Base-by-base conservation (phyloP, 129 eudicot species). In the Tagetes erecta region DNA sequence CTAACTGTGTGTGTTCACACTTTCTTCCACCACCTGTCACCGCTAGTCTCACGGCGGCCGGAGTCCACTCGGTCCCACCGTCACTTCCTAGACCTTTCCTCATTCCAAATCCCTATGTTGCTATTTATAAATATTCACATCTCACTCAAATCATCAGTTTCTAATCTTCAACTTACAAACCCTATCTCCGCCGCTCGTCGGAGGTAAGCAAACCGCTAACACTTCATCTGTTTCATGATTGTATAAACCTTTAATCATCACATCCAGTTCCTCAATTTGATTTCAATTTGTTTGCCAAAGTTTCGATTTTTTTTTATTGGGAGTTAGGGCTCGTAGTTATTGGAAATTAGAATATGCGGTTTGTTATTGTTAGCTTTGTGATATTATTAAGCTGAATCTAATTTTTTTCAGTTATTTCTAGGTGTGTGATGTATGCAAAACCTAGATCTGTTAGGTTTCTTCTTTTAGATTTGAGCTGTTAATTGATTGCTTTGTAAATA, bases 1-100 rank as follows among this genome's bases (percentile, higher is more conserved):
- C 39, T 74, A 5, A 74, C 64, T 64, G 78, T 74, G 71, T 40
- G 78, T 74, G 71, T 46, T 63, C 51, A 2, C 78, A 64, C 70
- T 20, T 64, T 8, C 14, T 64, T 8, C 35, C 47, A 65, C 65
- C 72, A 51, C 66, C 79, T 62, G 42, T 64, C 64, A 51, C 67
- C 66, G 80, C 64, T 49, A 13, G 30, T n/a, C 69, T 8, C 30
- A 31, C 47, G 70, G 71, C 78, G 2, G 78, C 72, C 76, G 39
- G 76, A 72, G 76, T 72, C 67, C 56, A 41, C 55, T 11, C 33
- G 59, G 47, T 4, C 55, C 72, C 65, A 65, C 51, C 50, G 4
- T 65, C 55, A 39, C 55, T 65, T 75, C 80, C 65, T 11, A 35
- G 65, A 75, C 2, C 67, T 56, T 75, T 75, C 66, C 55, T 38